Base-by-base conservation (phyloP, 202 grass and related monocot genomes). In the Thinopyrum obtusiflorum region DNA sequence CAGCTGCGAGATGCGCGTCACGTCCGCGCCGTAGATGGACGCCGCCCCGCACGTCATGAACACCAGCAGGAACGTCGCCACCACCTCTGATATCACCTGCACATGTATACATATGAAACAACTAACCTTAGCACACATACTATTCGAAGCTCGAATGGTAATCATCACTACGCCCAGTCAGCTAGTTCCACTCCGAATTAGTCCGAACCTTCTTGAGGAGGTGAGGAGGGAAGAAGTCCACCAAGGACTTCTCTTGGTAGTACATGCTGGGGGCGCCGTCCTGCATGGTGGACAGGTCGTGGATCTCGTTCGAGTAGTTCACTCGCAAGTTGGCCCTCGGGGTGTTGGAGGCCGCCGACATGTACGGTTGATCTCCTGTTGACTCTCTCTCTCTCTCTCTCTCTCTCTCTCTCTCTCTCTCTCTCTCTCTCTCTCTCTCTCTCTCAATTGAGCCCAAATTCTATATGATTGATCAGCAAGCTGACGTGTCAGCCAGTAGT, bases 281-380 rank as follows among this genome's bases (percentile, higher is more conserved):
- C 68, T 95, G 92, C 36, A 89, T 84, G 0, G 89, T 89, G 89
- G 83, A 89, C 6, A 89, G 87, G 78, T 94, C 95, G 84, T 98
- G 95, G 88, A 95, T 92, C 80, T 93, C 95, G 79, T 98, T 93
- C 13, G 95, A 80, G 93, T 90, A 94, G 85, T 89, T 91, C 89
- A 83, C 82, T 44, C 89, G 85, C 42, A 91, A 85, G 87, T 89
- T 89, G 31, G 77, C 63, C 71, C 89, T 2, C 60, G 92, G 74
- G n/a, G 89, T 7, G 61, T 47, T 77, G 62, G 92, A n/a, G n/a
- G n/a, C n/a, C n/a, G n/a, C n/a, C n/a, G n/a, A n/a, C n/a, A n/a
- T n/a, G n/a, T n/a, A n/a, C n/a, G n/a, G n/a, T n/a, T n/a, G n/a
- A n/a, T n/a, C n/a, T n/a, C n/a, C n/a, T n/a, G n/a, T n/a, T n/a